phyloP scores from a whole-genome alignment of 805 yeast species.

The Yarrowia sp. region DNA sequence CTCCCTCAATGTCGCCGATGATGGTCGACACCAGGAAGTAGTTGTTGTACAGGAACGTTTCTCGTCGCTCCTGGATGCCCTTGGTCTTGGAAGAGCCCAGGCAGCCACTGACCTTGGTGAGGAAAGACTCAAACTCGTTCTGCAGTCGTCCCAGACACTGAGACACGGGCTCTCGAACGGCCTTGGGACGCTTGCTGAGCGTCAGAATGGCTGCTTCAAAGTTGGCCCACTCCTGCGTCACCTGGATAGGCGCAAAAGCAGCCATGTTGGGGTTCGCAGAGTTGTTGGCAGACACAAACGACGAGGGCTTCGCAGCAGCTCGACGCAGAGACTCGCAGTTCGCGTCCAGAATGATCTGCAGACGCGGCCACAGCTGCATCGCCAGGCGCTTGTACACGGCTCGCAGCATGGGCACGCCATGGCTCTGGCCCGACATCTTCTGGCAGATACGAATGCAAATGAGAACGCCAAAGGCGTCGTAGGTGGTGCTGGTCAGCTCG shows the following conservation, averaged over 20 bases:
- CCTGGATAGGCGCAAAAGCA: constrained; percentile 42
- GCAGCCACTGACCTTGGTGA: constrained; percentile 63
- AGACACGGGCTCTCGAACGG: constrained; percentile 61
- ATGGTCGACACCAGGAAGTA: constrained; percentile 62
- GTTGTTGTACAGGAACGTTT: constrained; percentile 70
- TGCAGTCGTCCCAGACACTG: constrained; percentile 66
- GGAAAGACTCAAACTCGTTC: constrained; percentile 72
- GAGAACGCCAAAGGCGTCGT: constrained; percentile 76
- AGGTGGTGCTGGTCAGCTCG: constrained; percentile 40
- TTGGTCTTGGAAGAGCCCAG: constrained; percentile 39
- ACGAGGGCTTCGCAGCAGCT: constrained; percentile 43
- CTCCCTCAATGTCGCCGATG: constrained; percentile 47
- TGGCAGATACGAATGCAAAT: constrained; percentile 72
- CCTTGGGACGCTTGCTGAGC: constrained; percentile 45
- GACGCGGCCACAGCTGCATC: constrained; percentile 80
- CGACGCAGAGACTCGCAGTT: constrained; percentile 72
- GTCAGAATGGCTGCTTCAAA: constrained; percentile 68
- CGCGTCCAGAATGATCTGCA: constrained; percentile 70
- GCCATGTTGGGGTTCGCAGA: constrained; percentile 43
- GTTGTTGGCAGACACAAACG: constrained; percentile 32
- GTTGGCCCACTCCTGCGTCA: constrained; percentile 79
- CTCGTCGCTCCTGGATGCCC: constrained; percentile 40
- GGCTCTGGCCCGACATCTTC: constrained; percentile 60
- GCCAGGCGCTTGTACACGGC: constrained; percentile 65
- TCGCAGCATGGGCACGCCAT: constrained; percentile 67